Base-by-base conservation (phyloP, 495 filamentous ascomycete species). In the Glarea lozoyensis region DNA sequence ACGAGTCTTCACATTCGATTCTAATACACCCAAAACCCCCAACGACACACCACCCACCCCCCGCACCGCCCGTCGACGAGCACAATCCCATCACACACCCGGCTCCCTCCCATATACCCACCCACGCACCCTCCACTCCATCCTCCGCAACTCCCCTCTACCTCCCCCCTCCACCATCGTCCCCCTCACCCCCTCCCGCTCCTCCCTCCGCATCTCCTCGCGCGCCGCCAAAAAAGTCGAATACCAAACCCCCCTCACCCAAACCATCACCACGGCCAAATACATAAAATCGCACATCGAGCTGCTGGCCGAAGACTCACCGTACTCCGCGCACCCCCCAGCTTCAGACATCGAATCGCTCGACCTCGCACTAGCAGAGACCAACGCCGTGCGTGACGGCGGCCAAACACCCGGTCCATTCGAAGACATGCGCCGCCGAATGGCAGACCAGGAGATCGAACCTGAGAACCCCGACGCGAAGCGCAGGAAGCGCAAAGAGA, bases 141-240 rank as follows among this genome's bases (percentile, higher is more conserved):
- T 88, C 58, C 67, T 88, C 22, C 79, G 82, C 56, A 88, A 88
- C 65, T 86, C 82, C 7, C 82, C 82, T 1, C 57, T 81, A 10
- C 73, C 72, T 47, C 76, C 62, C 24, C 56, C 60, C 10, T 67
- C 44, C 43, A 59, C 64, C 4, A 52, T 43, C 29, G 67, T 69
- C 22, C 70, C 71, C 10, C 56, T 55, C 10, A 70, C 73, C 0
- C 66, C 67, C 10, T 60, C 57, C 36, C 60, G 70, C 24, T 62
- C 66, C 24, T 73, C 73, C 11, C 45, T 60, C 16, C 64, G 71
- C 21, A 52, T 73, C 10, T 68, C 72, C 36, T 66, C 73, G 54
- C 11, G 59, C 61, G 41, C 61, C 62, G 33, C 30, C 11, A 57
- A 54, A 33, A 57, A 57, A 42, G 71, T 76, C n/a, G 73, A 67